These are phyloP conservation scores for Boletus tomentosulus DNA, from an alignment of 768 basidiomycete species.

Conservation along the genomic window DNA sequence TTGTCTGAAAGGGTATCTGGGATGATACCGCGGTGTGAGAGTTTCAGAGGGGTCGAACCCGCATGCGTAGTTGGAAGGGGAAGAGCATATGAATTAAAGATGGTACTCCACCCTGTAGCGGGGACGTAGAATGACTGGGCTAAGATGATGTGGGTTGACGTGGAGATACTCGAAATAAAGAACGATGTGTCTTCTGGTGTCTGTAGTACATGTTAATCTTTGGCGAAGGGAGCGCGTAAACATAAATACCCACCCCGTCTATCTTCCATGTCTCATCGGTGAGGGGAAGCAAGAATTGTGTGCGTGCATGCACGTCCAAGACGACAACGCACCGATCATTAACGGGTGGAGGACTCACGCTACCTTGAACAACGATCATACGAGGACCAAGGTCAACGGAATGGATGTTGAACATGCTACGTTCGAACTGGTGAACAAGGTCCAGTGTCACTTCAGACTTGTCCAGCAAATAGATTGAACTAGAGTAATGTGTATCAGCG, in stretches of 20 bases:
- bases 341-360: not conserved
- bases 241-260: not conserved
- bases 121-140: conserved; percentile 2
- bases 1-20: not conserved
- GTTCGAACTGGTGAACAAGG: conserved; percentile 13
- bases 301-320: conserved; percentile 14
- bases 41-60: not conserved
- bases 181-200: not conserved
- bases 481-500: not conserved
- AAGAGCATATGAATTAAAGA: conserved; percentile 13
- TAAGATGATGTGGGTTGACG: conserved; percentile 20
- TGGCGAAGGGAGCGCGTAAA: too few relatives aligned
- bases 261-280: not conserved
- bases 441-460: conserved; percentile 5
- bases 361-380: conserved; percentile 1
- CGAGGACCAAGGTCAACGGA: conserved; percentile 12
- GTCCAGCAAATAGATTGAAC: conserved; percentile 2
- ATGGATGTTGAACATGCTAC: not conserved
- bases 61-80: not conserved
- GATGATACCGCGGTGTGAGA: conserved; percentile 12
- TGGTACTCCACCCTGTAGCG: conserved; percentile 4
- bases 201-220: not conserved
- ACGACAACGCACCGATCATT: not conserved
- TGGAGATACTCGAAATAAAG: conserved; percentile 9
- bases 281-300: conserved; percentile 2